These are phyloP conservation scores for Penicillium fimorum DNA, from an alignment of 495 filamentous ascomycete genomes.

Conservation along the genomic window DNA sequence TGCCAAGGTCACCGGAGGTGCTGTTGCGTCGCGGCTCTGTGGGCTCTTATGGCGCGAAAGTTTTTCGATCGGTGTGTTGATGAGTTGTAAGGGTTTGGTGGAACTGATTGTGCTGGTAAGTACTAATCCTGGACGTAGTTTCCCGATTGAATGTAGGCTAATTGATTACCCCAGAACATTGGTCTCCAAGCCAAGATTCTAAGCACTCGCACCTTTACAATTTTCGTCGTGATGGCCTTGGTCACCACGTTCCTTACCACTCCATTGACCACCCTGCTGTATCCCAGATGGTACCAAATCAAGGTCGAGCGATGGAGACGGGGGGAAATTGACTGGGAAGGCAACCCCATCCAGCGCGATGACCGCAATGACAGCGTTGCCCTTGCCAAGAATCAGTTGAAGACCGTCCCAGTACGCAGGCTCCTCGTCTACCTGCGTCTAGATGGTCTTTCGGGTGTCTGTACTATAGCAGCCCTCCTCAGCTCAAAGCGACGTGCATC, in stretches of 20 bases:
- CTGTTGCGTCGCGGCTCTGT: slow-evolving; percentile 71
- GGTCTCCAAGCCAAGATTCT: slow-evolving; percentile 90
- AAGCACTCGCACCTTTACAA: slow-evolving; percentile 85
- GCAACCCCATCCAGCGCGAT: slow-evolving; percentile 51
- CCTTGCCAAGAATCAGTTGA: slow-evolving; percentile 45
- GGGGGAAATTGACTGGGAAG: slow-evolving; percentile 94
- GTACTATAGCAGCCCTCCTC: slow-evolving; percentile 79
- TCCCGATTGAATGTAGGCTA: background rate
- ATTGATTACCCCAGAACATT: slow-evolving; percentile 67
- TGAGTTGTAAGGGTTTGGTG: slow-evolving; percentile 97
- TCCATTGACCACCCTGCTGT: slow-evolving; percentile 72
- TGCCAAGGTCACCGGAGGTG: slow-evolving; percentile 83
- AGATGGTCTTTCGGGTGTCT: slow-evolving; percentile 82
- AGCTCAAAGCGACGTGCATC: slow-evolving; percentile 24
- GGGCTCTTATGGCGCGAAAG: slow-evolving; percentile 92
- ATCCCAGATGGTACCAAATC: slow-evolving; percentile 86
- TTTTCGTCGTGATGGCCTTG: slow-evolving; percentile 97
- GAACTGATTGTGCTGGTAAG: slow-evolving; percentile 92
- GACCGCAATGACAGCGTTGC: slow-evolving; percentile 37
- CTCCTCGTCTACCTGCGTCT: slow-evolving; percentile 74
- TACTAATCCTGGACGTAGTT: background rate
- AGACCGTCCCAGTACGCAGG: slow-evolving; percentile 38
- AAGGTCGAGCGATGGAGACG: slow-evolving; percentile 87
- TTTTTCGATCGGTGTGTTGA: slow-evolving; percentile 84
- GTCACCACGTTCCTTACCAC: slow-evolving; percentile 92